These are phyloP conservation scores for Aphanomyces euteiches DNA, from an alignment of 352 stramenopile genomes.

Conservation along the genomic window DNA sequence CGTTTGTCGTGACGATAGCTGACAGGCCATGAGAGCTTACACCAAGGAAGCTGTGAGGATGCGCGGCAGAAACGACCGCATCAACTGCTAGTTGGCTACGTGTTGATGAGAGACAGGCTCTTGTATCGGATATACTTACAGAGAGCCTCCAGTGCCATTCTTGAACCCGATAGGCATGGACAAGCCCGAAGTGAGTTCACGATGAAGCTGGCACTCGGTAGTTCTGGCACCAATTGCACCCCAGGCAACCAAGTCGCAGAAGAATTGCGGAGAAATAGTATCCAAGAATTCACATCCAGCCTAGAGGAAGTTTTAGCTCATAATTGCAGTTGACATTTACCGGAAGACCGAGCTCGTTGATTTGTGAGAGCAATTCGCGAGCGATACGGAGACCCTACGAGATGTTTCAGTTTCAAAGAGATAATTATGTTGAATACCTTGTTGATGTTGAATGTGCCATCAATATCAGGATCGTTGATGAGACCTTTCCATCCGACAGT, in stretches of 20 bases:
- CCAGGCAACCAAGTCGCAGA: constrained; percentile 85
- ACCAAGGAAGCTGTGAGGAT: constrained; percentile 86
- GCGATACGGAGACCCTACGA: constrained; percentile 59
- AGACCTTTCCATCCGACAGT: constrained; percentile 88
- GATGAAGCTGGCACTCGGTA: constrained; percentile 79
- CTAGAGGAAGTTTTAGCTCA: constrained; percentile 22
- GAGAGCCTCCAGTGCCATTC: constrained; percentile 68
- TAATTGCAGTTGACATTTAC: constrained; percentile 16
- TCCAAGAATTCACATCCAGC: constrained; percentile 86
- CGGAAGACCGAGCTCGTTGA: constrained; percentile 84
- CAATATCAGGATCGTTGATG: constrained; percentile 88
- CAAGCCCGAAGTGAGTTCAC: constrained; percentile 71
- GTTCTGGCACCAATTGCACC: constrained; percentile 78
- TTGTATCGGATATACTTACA: constrained; percentile 7
- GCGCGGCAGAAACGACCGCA: constrained; percentile 69
- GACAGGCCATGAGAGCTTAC: constrained; percentile 83
- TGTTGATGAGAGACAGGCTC: neutral
- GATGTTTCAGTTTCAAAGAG: neutral
- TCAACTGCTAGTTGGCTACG: constrained; percentile 74
- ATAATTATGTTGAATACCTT: constrained; percentile 39
- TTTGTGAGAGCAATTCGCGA: constrained; percentile 73
- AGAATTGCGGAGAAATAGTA: constrained; percentile 89
- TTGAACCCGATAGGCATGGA: constrained; percentile 85
- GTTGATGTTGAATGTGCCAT: constrained; percentile 90
- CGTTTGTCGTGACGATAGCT: constrained; percentile 80